Evolutionary conservation across 2,329 filamentous ascomycete species (phyloP), one percentile per base, ranked within the genome.

Genomic region (Venturia effusa): DNA sequence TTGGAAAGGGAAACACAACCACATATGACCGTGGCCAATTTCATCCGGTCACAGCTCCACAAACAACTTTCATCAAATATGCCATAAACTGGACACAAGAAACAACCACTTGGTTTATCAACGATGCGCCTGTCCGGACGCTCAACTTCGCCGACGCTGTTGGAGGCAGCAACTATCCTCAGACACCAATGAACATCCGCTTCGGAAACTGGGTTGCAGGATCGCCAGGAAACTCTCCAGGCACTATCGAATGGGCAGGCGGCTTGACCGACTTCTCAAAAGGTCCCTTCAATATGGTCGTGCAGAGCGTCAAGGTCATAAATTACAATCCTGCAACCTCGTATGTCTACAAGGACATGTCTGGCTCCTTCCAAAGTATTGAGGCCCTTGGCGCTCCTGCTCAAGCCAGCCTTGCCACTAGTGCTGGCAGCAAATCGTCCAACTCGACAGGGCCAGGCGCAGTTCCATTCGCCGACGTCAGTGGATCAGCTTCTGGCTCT

Each of bases 41-140:
- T 78, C 81, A 86, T 70, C 66, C 78, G n/a, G 80, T 90, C 61
- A 68, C 74, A 66, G 77, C 78, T 69, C 82, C 86, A 51, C 83
- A 83, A 70, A 77, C 79, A 60, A 83, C 84, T 63, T 81, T 79
- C 71, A 86, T 89, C 80, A 88, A 81, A 64, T 90, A 90, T 77
- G 88, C 87, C n/a, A 79, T 85, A 37, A 79, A 85, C 68, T 92
- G 89, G 89, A 90, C 85, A 27, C 77, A 82, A 67, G 83, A 88
- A 1, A 76, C 80, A 64, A 76, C 92, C 22, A 80, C 85, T 66
- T 92, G 84, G 81, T 84, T 81, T 70, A 85, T 94, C 63, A 89
- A 95, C 69, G 85, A 85, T 68, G 76, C 77, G 8, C 79, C 83
- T 4, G 80, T 89, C 61, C 85, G 89, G 66, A 86, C 82, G 1